Evolutionary conservation across 2,329 filamentous ascomycete species (phyloP).

Genomic region (Sclerotinia minor): DNA sequence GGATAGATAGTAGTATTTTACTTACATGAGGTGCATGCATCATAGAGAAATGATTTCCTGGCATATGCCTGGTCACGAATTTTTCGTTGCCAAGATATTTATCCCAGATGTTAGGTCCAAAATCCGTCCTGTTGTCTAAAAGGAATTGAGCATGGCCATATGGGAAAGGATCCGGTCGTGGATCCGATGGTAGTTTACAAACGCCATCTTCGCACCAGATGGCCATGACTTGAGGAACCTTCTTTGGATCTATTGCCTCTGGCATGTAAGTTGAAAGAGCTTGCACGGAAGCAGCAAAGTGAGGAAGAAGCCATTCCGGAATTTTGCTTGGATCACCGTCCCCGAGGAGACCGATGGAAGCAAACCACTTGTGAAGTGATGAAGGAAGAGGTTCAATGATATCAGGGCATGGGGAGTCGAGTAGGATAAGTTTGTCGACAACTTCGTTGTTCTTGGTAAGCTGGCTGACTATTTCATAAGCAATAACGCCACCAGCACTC

Average conservation of each 20-base stretch:
- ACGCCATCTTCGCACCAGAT: conserved; percentile 26
- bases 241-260: conserved; percentile 15
- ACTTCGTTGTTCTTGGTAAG: conserved; percentile 57
- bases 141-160: conserved; percentile 23
- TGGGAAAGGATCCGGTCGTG: conserved; percentile 22
- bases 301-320: conserved; percentile 45
- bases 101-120: conserved; percentile 24
- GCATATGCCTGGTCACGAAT: conserved; percentile 48
- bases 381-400: conserved; percentile 67
- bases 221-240: conserved; percentile 21
- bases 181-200: conserved; percentile 46
- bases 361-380: conserved; percentile 59
- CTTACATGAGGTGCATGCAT: conserved; percentile 43
- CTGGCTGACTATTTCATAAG: conserved; percentile 65
- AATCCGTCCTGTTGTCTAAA: conserved; percentile 24
- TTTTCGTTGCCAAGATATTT: conserved; percentile 23
- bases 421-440: conserved; percentile 62
- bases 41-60: conserved; percentile 36
- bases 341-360: conserved; percentile 69
- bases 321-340: conserved; percentile 47
- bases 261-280: conserved; percentile 23
- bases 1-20: not conserved
- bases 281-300: conserved; percentile 19
- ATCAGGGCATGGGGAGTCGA: conserved; percentile 66
- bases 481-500: conserved; percentile 75